Evolutionary conservation across 2,329 filamentous ascomycete genomes (phyloP), one percentile per base, ranked within the genome.

Genomic region (Sarocladium strictum): DNA sequence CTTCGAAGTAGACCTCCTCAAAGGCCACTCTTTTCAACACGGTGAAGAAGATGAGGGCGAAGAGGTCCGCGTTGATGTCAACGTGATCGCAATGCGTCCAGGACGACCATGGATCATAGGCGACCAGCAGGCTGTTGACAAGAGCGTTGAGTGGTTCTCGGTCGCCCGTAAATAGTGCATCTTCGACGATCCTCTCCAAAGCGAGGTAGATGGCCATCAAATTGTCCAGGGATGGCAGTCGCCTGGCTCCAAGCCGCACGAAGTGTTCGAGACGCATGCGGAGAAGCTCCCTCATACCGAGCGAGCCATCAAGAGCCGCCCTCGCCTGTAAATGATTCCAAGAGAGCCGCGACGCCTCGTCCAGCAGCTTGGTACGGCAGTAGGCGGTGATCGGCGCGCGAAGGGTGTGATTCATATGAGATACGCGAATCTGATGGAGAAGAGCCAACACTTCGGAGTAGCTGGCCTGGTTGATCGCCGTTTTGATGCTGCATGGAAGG

Each of bases 1-100:
- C 79, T 63, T 85, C 82, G 12, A 81, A 69, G 60, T 84, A 85
- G 0, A 85, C 78, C 56, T 86, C 81, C 56, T 85, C 80, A 41
- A 85, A 77, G 0, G 77, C 81, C 5, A 74, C 70, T 60, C 77
- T 79, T 23, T 80, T 72, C 26, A 81, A 72, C 0, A 78, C 75
- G 55, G 78, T 82, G 62, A 85, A 84, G 53, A 83, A 72, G 1
- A 79, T 73, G 33, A 85, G 72, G 0, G 76, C 74, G 53, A 84
- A 70, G 5, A 85, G 72, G 59, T 85, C 81, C 0, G 75, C 69
- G 56, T 73, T 72, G 15, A 74, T 61, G 59, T 78, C 72, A n/a
- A 77, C 64, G 3, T 61, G 57, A 11, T 62, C 62, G 26, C 60
- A 61, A 38, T 65, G 56, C 2, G 50, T 26, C 19, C 59, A 47